Conservation (phyloP, 768 basidiomycete species). For the Lactarius pseudohatsudake region DNA sequence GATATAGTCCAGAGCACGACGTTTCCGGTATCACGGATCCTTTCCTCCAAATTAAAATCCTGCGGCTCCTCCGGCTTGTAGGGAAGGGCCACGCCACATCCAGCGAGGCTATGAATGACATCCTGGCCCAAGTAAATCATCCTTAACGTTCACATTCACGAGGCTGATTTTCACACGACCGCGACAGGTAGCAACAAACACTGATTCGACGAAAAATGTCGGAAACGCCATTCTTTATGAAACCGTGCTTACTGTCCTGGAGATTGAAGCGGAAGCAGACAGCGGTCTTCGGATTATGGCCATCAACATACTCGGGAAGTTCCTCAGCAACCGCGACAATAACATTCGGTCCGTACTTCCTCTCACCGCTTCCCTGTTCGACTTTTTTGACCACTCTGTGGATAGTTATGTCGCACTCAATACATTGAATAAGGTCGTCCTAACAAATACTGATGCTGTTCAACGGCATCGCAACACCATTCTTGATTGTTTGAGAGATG, state of each 20-base stretch:
- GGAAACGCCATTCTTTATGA: slow-evolving; percentile 98
- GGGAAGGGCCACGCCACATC: slow-evolving; percentile 83
- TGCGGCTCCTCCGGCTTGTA: slow-evolving; percentile 85
- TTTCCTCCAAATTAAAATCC: slow-evolving; percentile 90
- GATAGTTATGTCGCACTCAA: slow-evolving; percentile 94
- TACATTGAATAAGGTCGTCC: slow-evolving; percentile 96
- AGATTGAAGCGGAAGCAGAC: slow-evolving; percentile 85
- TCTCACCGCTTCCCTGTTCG: neutral
- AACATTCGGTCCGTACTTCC: slow-evolving; percentile 81
- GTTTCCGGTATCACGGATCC: slow-evolving; percentile 99
- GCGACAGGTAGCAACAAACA: slow-evolving; percentile 95
- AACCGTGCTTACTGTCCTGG: slow-evolving; percentile 92
- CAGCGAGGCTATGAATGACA: slow-evolving; percentile 98
- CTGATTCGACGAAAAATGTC: slow-evolving; percentile 96
- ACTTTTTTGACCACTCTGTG: neutral
- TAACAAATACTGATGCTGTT: slow-evolving; percentile 97
- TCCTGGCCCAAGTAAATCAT: slow-evolving; percentile 78
- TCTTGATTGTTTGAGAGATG: slow-evolving; percentile 98
- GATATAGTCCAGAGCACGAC: slow-evolving; percentile 98
- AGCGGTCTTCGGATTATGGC: slow-evolving; percentile 97
- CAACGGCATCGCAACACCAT: slow-evolving; percentile 98
- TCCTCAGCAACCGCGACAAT: slow-evolving; percentile 95
- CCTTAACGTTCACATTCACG: neutral
- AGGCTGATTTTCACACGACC: neutral
- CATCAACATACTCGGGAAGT: slow-evolving; percentile 98